Evolutionary conservation across 768 basidiomycete genomes (phyloP), one percentile per base, ranked within the genome.

Genomic region (Tricholoma matsutake): DNA sequence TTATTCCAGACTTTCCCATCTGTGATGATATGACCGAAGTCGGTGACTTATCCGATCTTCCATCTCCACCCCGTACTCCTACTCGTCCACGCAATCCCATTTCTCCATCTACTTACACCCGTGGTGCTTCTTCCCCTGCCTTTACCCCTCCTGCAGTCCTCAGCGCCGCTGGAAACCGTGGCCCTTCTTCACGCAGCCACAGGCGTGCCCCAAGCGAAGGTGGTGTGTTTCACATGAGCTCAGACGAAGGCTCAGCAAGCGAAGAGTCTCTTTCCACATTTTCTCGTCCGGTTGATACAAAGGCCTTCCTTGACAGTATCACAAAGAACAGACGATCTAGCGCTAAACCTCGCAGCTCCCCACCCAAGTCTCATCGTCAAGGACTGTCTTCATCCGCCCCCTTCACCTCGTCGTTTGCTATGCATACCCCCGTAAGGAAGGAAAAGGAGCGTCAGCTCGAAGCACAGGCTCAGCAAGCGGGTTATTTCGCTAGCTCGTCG

Each of bases 401-500:
- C 1, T 56, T 25, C 18, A 18, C 45, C 7, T 18, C 56, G 32
- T 10, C 57, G n/a, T 52, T 52, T 8, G 55, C 5, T 18, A 51
- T 62, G 11, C 63, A 63, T 1, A 62, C 64, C 6, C 64, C 67
- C 6, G 39, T 53, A 18, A 52, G 58, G 35, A 63, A 56, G 47
- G 76, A 76, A 60, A 67, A 64, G 52, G 66, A 77, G 66, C 74
- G 73, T 1, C 57, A 61, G 54, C 61, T 64, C 52, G 74, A 79
- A 64, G 74, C 74, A 3, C 67, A 62, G 60, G 56, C 56, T 2
- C 39, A 39, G 11, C 58, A 59, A 14, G 71, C 69, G 8, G 81
- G 81, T 7, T 90, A 84, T 69, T 92, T 89, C 72, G 90, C 91
- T 65, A 91, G 89, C 68, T 91, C 89, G 32, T 78, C 81, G 68